Conservation (phyloP, 352 stramenopile genomes). For the Elongisporangium anandrum region DNA sequence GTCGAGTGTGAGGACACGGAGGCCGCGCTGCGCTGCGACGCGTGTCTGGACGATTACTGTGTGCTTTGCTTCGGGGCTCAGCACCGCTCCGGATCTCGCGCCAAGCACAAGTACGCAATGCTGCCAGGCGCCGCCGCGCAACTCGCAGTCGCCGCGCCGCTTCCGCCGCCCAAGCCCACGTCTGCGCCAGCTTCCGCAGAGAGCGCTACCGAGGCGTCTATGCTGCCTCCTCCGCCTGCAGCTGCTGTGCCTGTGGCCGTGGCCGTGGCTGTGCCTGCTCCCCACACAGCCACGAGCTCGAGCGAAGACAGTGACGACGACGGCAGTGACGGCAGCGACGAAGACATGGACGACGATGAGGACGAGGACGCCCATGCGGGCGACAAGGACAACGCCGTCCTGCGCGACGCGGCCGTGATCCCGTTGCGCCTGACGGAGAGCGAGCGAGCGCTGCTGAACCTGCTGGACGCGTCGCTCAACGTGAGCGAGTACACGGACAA, state of each 20-base stretch:
- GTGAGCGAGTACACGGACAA: conserved; percentile 93
- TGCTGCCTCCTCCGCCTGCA: background rate
- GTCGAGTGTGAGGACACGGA: conserved; percentile 84
- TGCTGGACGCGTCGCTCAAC: conserved; percentile 79
- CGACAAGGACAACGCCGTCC: conserved; percentile 11
- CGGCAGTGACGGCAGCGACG: conserved; percentile 22
- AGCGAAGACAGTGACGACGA: conserved; percentile 18
- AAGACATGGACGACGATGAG: conserved; percentile 22
- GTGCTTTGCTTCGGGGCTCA: conserved; percentile 70
- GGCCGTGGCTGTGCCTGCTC: conserved; percentile 2
- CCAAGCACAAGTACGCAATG: conserved; percentile 31
- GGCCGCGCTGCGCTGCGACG: conserved; percentile 56
- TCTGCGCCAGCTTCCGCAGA: background rate
- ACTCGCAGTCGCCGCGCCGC: conserved; percentile 2
- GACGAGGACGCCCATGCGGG: conserved; percentile 14
- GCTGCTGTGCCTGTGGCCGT: background rate
- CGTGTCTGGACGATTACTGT: conserved; percentile 76
- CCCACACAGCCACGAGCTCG: conserved; percentile 4
- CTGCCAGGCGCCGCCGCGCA: conserved; percentile 10
- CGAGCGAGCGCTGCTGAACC: conserved; percentile 70
- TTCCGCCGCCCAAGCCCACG: background rate
- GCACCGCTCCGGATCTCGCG: conserved; percentile 55
- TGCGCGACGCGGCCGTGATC: conserved; percentile 47
- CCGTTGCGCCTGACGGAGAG: conserved; percentile 61
- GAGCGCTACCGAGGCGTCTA: background rate